Base-by-base conservation (phyloP, 1,139 yeast species). In the Martiniozyma asiatica region DNA sequence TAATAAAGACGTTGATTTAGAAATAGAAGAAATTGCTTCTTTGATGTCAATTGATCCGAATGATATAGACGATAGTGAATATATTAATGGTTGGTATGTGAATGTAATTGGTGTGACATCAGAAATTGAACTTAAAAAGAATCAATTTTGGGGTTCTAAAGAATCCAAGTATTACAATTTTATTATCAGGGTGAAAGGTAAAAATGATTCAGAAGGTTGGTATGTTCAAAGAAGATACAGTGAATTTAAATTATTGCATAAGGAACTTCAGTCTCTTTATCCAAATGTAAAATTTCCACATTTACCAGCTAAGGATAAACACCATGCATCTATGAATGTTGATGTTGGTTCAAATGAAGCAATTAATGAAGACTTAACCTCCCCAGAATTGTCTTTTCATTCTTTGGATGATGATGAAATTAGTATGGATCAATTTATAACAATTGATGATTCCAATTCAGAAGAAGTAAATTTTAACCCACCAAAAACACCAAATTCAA, bases 261-360 rank as follows among this genome's bases (percentile, higher is more conserved):
- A 57, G 17, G 47, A 53, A 10, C 55, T 85, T 34, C 66, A 63
- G 34, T 58, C 58, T 27, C 60, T 58, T 30, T 77, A 71, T 42
- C 93, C 95, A 0, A 94, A 93, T 0, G 63, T 76, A 29, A 67
- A 67, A 46, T 47, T 81, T 20, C 79, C 92, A 0, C 63, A 62
- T 8, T 55, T 80, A 10, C 84, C 96, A 44, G 45, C 68, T 29
- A 56, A 75, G 56, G 63, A 66, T 51, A 58, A 72, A 54, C 52
- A 56, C 44, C 43, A 44, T 45, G 35, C 47, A 24, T 33, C 48
- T 41, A 37, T 55, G 14, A 38, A 37, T 18, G 14, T 33, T 2
- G 24, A 26, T 6, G 21, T 15, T 5, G 31, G 20, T 23, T 36
- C 24, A 10, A 33, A 28, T 2, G 41, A 34, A 3, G 27, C 14